Percentiles rank a stretch among this genome's conserved stretches.
phyloP scores from a whole-genome alignment of 2,329 filamentous ascomycete genomes.

The Colletotrichum phormii region DNA sequence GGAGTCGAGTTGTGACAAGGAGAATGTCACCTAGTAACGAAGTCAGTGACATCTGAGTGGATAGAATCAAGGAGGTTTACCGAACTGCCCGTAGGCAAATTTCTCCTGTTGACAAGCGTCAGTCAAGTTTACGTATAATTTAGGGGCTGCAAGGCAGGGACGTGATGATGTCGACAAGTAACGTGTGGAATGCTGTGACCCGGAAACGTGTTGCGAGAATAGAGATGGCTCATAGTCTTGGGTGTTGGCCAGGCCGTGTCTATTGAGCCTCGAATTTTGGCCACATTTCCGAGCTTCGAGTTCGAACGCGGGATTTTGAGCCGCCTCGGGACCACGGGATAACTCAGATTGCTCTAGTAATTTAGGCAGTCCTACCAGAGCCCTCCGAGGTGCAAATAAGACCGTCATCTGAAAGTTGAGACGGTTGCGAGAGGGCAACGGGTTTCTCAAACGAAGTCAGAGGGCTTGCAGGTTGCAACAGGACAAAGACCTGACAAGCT shows the following conservation, averaged over 20 bases:
- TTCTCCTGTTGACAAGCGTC: not conserved
- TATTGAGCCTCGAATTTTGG: not conserved
- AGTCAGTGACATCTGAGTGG: too few relatives aligned
- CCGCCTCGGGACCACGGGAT: not conserved
- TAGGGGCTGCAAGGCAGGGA: not conserved
- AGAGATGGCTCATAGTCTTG: too few relatives aligned
- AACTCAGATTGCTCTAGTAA: not conserved
- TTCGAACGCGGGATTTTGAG: not conserved
- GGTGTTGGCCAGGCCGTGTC: too few relatives aligned
- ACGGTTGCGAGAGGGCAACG: slow-evolving; percentile 20
- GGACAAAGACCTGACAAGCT: slow-evolving; percentile 7
- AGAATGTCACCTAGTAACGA: too few relatives aligned
- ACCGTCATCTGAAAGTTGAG: slow-evolving; percentile 6
- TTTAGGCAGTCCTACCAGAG: not conserved
- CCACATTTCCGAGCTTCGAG: not conserved
- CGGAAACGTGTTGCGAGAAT: too few relatives aligned
- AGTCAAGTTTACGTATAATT: not conserved
- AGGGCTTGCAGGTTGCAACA: not conserved
- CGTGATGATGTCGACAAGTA: not conserved
- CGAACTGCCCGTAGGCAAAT: not conserved
- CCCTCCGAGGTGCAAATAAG: not conserved
- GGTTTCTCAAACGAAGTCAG: slow-evolving; percentile 26
- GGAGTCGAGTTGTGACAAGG: too few relatives aligned
- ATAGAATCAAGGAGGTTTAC: not conserved
- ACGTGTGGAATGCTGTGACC: too few relatives aligned